Evolutionary conservation across 805 yeast genomes (phyloP), one percentile per base, ranked within the genome.

Genomic region (Zygosaccharomyces lentus): DNA sequence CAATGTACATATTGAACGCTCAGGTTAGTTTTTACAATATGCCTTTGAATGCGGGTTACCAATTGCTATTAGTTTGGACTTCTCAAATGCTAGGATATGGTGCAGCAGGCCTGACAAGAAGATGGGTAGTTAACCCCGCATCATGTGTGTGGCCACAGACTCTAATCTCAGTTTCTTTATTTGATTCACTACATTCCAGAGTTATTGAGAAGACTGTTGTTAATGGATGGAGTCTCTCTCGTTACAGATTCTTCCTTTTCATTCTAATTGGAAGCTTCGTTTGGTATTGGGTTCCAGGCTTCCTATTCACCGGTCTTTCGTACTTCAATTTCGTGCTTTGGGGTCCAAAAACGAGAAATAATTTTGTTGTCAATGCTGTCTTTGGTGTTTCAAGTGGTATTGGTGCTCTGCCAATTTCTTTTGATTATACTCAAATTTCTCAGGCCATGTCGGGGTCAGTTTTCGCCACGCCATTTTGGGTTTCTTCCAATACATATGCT

Each of bases 231-330:
- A 72, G 59, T 29, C 69, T 81, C 34, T 66, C 78, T 4, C 70
- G 81, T 44, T 73, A 71, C 53, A 66, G 61, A 44, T 75, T 79
- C 52, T 81, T 82, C 64, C 49, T 69, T 25, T 43, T 67, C 29
- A 70, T 69, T 2, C 69, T 77, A 43, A 41, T 54, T 12, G 60
- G 64, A n/a, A 60, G 73, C 19, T 80, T 81, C 53, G 50, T 73
- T 3, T 82, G 81, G 75, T 78, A 78, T 56, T 82, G 84, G 80
- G 65, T 84, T 52, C 87, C 88, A 3, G 84, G 81, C 45, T 82
- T 70, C 56, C 67, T 84, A 19, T 81, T 81, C 66, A 67, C 70
- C 12, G 87, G 80, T 1, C 70, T 84, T 46, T 72, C 81, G 0
- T 75, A 76, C 55, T 83, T 84, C 64, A 76, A 73, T n/a, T 61